Conservation (phyloP, 306 rosid genomes). For the Pterocarpus santalinus region DNA sequence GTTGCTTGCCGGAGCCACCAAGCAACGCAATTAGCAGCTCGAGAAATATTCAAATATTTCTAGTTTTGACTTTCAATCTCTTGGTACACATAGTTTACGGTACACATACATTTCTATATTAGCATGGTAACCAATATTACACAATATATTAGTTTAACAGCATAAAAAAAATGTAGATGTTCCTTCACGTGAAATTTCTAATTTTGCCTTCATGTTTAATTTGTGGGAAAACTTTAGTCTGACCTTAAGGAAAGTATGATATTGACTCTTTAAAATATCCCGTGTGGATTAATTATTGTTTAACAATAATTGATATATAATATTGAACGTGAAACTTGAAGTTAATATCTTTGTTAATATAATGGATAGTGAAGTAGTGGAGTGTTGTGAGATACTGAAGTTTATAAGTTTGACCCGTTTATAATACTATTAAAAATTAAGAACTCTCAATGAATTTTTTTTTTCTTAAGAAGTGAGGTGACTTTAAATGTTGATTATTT, state of each 20-base stretch:
- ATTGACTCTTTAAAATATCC: neutral
- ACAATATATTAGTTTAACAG: neutral
- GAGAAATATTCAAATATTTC: conserved; percentile 56
- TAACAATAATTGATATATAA: neutral
- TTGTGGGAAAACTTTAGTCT: conserved; percentile 15
- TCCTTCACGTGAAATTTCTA: conserved; percentile 20
- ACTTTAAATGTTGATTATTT: neutral
- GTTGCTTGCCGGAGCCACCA: conserved; percentile 78
- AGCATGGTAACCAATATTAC: neutral
- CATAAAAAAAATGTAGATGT: conserved; percentile 4
- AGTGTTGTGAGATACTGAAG: neutral
- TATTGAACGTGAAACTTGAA: conserved; percentile 4
- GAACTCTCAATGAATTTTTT: neutral
- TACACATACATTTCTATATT: neutral
- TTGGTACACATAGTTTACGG: conserved; percentile 24
- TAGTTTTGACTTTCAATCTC: conserved; percentile 62
- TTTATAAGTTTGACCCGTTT: neutral
- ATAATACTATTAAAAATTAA: too few species aligned
- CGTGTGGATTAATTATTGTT: conserved; percentile 3
- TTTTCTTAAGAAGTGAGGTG: neutral
- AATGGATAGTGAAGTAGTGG: neutral
- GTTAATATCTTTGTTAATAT: neutral
- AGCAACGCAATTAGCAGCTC: conserved; percentile 66
- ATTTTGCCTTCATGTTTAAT: neutral
- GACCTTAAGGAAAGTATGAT: neutral